These are phyloP conservation scores for Backusella mclennaniae DNA, from an alignment of 192 early-diverging fungal genomes.

Conservation along the genomic window DNA sequence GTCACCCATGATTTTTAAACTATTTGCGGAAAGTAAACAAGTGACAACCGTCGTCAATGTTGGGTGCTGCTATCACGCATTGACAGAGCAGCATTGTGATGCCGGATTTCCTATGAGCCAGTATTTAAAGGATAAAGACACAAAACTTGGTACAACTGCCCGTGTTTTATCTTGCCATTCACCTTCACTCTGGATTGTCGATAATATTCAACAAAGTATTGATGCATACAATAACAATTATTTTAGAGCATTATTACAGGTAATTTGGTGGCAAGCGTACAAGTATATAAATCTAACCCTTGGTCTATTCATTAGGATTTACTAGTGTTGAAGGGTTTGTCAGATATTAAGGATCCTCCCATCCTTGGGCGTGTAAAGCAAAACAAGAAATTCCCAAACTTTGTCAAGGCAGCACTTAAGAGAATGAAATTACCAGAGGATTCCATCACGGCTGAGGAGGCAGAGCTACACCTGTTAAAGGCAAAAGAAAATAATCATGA, in stretches of 20 bases:
- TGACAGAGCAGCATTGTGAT: conserved; percentile 42
- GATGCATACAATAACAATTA: conserved; percentile 68
- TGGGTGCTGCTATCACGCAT: conserved; percentile 86
- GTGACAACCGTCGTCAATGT: conserved; percentile 58
- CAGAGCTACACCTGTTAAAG: conserved; percentile 40
- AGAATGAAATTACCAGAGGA: conserved; percentile 27
- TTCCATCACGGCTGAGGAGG: conserved; percentile 37
- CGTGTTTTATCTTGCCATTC: conserved; percentile 82
- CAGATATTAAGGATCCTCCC: background rate
- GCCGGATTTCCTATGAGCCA: conserved; percentile 45
- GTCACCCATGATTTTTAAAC: conserved; percentile 65
- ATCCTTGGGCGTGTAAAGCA: conserved; percentile 10
- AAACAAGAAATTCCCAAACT: background rate
- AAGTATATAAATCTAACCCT: background rate
- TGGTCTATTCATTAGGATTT: background rate
- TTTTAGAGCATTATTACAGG: conserved; percentile 75
- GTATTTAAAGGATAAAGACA: conserved; percentile 21
- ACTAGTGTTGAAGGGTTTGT: background rate
- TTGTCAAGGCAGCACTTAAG: conserved; percentile 50
- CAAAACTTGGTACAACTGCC: conserved; percentile 55
- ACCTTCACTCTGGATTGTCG: conserved; percentile 67
- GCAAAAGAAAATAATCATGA: conserved; percentile 38
- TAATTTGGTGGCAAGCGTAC: conserved; percentile 5
- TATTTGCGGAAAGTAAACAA: conserved; percentile 58
- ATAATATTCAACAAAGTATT: conserved; percentile 47